Evolutionary conservation across 164 flowering plant species (phyloP).

Genomic region (Liriodendron chinense): DNA sequence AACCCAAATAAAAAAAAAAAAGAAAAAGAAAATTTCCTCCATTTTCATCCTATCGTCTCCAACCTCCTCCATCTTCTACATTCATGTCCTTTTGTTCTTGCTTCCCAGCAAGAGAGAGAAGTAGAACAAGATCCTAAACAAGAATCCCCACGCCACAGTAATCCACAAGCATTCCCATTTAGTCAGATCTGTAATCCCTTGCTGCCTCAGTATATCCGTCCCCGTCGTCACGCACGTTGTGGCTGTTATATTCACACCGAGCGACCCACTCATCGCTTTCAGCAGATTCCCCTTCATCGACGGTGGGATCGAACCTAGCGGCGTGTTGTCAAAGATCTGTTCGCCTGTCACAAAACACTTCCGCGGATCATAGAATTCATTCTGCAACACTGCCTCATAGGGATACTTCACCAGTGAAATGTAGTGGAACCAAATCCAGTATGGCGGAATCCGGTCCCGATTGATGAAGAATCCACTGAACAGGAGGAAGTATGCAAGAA

Average conservation of each 20-base stretch:
- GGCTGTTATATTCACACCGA: conserved; percentile 49
- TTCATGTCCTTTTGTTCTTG: conserved; percentile 68
- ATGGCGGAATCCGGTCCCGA: conserved; percentile 67
- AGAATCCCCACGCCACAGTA: conserved; percentile 71
- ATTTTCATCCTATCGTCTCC: neutral
- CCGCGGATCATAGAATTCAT: conserved; percentile 56
- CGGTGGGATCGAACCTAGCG: conserved; percentile 45
- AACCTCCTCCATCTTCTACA: neutral
- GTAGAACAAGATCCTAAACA: conserved; percentile 74
- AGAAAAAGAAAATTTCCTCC: neutral
- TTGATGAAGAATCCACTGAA: conserved; percentile 91
- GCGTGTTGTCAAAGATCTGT: conserved; percentile 84
- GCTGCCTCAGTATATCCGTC: conserved; percentile 46
- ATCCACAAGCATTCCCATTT: conserved; percentile 79
- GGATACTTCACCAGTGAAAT: conserved; percentile 85
- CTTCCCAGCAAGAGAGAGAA: conserved; percentile 62
- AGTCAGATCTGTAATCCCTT: conserved; percentile 58
- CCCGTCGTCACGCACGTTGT: conserved; percentile 66
- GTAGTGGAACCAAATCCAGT: conserved; percentile 98
- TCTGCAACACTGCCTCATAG: conserved; percentile 67
- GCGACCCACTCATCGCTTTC: conserved; percentile 39
- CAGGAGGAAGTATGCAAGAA: conserved; percentile 76
- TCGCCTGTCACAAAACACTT: conserved; percentile 71
- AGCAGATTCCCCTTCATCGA: conserved; percentile 48
- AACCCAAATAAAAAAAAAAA: no score